Percentiles rank a stretch among this genome's conserved stretches.
phyloP scores from a whole-genome alignment of 192 early-diverging fungal genomes.

The Podila horticola region DNA sequence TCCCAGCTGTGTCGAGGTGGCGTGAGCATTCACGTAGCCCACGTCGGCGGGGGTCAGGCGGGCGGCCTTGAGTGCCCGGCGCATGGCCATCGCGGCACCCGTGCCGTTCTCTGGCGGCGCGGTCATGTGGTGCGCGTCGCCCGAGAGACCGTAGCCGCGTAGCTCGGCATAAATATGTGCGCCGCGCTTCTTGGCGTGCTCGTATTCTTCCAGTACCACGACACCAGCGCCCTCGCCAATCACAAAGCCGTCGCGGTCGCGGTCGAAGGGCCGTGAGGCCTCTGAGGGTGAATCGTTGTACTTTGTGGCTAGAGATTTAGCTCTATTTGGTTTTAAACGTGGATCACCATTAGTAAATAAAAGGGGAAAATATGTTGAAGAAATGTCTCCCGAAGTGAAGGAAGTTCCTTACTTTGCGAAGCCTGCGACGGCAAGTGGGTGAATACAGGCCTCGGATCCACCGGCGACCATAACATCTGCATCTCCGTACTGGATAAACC shows the following conservation, averaged over 20 bases:
- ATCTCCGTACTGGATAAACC: constrained; percentile 93
- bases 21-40: constrained; percentile 95
- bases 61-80: constrained; percentile 74
- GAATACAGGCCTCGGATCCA: constrained; percentile 85
- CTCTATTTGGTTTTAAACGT: constrained; percentile 36
- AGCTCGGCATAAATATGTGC: constrained; percentile 93
- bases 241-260: constrained; percentile 89
- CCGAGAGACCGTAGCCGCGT: constrained; percentile 89
- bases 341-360: too few species aligned
- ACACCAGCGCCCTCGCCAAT: constrained; percentile 93
- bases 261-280: constrained; percentile 94
- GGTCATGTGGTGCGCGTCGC: constrained; percentile 95
- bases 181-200: constrained; percentile 87
- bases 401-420: constrained; percentile 74
- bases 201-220: constrained; percentile 89
- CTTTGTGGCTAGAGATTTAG: constrained; percentile 83
- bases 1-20: constrained; percentile 85
- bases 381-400: background rate
- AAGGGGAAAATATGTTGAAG: too few species aligned
- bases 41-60: constrained; percentile 69
- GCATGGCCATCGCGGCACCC: constrained; percentile 92
- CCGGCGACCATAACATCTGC: constrained; percentile 97
- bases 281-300: constrained; percentile 83
- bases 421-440: constrained; percentile 89
- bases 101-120: constrained; percentile 87